A percentile compares a stretch with the other conserved stretches of the same genome.
Conservation (phyloP, 331 rosid genomes). For the Spiraea crenata region DNA sequence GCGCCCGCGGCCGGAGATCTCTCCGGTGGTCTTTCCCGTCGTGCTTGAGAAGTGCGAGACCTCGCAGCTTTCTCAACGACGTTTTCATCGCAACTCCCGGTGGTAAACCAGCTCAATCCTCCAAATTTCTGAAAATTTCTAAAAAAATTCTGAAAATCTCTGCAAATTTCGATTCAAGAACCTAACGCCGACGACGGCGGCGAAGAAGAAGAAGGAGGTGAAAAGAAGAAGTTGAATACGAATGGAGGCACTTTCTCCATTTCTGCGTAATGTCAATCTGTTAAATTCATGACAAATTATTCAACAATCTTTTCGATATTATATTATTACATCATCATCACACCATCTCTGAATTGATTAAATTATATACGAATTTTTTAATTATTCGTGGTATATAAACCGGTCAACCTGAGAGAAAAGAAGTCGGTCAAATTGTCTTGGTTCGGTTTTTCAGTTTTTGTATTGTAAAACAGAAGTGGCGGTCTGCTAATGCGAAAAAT, state of each 20-base stretch:
- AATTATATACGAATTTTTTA: not conserved
- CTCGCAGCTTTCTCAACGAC: conserved; percentile 72
- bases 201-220: not conserved
- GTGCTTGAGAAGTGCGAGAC: conserved; percentile 64
- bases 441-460: too few relatives aligned
- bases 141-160: not conserved
- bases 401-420: not conserved
- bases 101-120: too few relatives aligned
- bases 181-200: not conserved
- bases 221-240: not conserved
- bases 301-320: not conserved
- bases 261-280: not conserved
- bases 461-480: not conserved
- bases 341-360: not conserved
- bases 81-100: conserved; percentile 46
- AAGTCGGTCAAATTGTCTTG: not conserved
- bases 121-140: not conserved
- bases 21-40: conserved; percentile 39
- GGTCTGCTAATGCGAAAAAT: not conserved
- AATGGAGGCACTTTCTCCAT: conserved; percentile 4
- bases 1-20: conserved; percentile 50
- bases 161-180: not conserved
- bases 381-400: too few relatives aligned
- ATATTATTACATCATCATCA: not conserved
- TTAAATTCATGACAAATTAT: not conserved